phyloP scores from a whole-genome alignment of 2,329 filamentous ascomycete genomes.

The Aschersonia sp. region DNA sequence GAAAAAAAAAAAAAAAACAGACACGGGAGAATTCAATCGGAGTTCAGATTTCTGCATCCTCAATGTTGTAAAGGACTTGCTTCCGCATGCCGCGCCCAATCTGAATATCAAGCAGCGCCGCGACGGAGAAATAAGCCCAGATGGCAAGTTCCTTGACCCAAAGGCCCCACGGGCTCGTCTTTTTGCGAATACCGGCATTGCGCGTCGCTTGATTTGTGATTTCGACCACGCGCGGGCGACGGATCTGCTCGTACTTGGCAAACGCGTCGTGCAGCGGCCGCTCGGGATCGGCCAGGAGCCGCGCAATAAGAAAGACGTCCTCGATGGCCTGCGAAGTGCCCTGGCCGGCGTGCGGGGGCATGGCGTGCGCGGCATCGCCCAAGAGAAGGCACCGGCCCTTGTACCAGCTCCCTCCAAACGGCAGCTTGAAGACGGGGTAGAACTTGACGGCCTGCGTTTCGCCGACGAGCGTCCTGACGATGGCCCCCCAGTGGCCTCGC shows the following conservation, averaged over 20 bases:
- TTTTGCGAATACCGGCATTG: background rate
- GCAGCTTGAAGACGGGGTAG: constrained; percentile 17
- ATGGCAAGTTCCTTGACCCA: constrained; percentile 1
- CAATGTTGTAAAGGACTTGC: constrained; percentile 2
- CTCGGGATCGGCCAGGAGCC: constrained; percentile 16
- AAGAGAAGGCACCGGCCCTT: constrained; percentile 28
- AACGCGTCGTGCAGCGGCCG: background rate
- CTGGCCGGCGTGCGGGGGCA: constrained; percentile 38
- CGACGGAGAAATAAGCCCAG: constrained; percentile 1
- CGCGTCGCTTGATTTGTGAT: constrained; percentile 1
- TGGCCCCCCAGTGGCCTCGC: constrained; percentile 12
- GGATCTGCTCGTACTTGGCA: background rate
- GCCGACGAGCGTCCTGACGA: constrained; percentile 6
- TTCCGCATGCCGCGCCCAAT: background rate
- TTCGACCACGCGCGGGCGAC: constrained; percentile 1
- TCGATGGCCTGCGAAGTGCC: constrained; percentile 41
- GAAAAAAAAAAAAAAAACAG: no score
- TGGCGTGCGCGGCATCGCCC: constrained; percentile 40
- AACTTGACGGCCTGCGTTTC: constrained; percentile 13
- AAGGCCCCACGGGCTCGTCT: background rate
- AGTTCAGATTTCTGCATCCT: constrained; percentile 1
- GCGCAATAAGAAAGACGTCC: constrained; percentile 31
- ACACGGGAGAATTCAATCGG: background rate
- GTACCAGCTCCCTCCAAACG: constrained; percentile 15
- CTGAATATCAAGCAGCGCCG: background rate